Evolutionary conservation across 208 protist genomes (phyloP), one percentile per base, ranked within the genome.

Genomic region (Porcisia hertigi): DNA sequence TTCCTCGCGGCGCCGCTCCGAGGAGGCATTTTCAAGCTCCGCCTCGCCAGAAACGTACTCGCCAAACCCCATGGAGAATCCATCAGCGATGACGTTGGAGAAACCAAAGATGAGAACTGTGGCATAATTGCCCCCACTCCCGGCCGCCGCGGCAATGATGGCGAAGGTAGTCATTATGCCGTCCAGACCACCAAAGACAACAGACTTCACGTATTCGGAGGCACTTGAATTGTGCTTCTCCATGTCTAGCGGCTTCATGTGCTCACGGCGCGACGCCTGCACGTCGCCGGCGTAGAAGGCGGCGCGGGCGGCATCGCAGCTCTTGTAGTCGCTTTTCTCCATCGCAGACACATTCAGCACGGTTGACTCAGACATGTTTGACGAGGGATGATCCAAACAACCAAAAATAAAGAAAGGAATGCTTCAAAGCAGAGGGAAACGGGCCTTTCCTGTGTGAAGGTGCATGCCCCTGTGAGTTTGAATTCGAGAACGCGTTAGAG

Each of bases 81-180:
- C 98, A 83, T 98, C 97, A 1, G 96, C 97, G 65, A 99, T 83
- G 7, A 98, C 86, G 76, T 98, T 98, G 16, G 98, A 98, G 75
- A 99, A 95, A 49, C 93, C 93, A 80, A 98, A 95, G 62, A 98
- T 91, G 23, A 98, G 83, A 52, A 98, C 91, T 23, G 91, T 95
- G 4, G 81, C 85, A 60, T 86, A 92, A 75, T 86, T 88, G n/a
- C 85, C 91, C 77, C 92, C 93, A 81, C 92, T 96, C 18, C 96
- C 97, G 25, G 90, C 92, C 0, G 95, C 95, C 47, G 91, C 94
- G 0, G 95, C 84, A 75, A 98, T 96, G 74, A 98, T 94, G 43
- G 97, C 95, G 88, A 99, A 98, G n/a, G 95, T 98, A 9, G 96
- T 98, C 64, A 97, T 96, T 57, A 98, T 98, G 67, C 98, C 98